Evolutionary conservation across 2,329 filamentous ascomycete species (phyloP), one percentile per base, ranked within the genome.

Genomic region (Falciphora oryzae): DNA sequence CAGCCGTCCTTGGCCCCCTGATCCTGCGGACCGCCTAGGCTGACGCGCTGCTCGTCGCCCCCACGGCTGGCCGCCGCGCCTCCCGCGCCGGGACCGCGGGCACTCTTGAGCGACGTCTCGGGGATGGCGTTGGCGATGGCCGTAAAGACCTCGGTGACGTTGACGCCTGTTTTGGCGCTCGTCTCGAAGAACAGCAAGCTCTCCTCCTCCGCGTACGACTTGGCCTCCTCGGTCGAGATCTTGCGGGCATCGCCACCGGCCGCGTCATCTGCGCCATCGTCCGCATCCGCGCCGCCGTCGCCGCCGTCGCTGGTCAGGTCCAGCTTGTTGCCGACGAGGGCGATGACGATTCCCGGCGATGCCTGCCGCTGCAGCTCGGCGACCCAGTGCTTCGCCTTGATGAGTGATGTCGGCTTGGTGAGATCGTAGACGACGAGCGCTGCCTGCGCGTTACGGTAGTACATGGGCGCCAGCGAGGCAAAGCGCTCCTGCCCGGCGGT

Each of bases 371-470:
- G 94, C 65, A 99, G 85, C 79, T 99, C 94, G 65, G 94, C 94
- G 65, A 99, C 93, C 94, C 94, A 99, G 83, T 98, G 94, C 80
- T 96, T 96, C 63, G 95, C 95, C 81, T 99, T 98, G 78, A 92
- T 88, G 71, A 99, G 88, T 61, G 93, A 97, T 62, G 92, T 95
- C 58, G 93, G 91, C 79, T 98, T 98, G 68, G 95, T 99, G 72
- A 99, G 89, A 76, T 99, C 94, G 86, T 98, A 99, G 75, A 98
- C 94, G 67, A 99, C 94, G 70, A 99, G 90, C 18, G 95, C 95
- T 68, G 93, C 93, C 81, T 98, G 94, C 63, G 95, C 95, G 76
- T 99, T 98, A 79, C 94, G 93, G 83, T 98, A 98, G 85, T 99
- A 99, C 95, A 98, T 98, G 72, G 94, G 95, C 63, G 95, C 95